A percentile compares a stretch with the other conserved stretches of the same genome.
phyloP scores from a whole-genome alignment of 1,139 yeast species.

The Yarrowia galli region DNA sequence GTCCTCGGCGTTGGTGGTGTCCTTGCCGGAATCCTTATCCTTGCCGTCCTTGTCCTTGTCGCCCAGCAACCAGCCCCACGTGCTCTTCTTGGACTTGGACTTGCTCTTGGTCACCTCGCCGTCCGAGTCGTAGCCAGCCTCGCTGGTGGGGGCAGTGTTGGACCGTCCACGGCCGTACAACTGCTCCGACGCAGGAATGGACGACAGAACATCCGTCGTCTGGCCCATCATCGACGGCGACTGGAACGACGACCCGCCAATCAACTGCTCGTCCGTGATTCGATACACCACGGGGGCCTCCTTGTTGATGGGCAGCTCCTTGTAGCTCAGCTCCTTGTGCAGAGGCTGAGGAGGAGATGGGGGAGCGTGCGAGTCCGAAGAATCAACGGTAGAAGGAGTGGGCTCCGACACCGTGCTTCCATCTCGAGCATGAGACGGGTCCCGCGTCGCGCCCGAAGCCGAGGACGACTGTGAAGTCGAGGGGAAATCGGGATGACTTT shows the following conservation, averaged over 20 bases:
- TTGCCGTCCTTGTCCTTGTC: constrained; percentile 37
- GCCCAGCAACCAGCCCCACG: constrained; percentile 39
- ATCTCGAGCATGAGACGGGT: constrained; percentile 11
- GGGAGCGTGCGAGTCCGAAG: background rate
- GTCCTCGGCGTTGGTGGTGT: background rate
- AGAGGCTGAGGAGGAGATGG: constrained; percentile 28
- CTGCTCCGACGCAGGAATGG: constrained; percentile 23
- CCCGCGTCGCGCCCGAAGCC: no score
- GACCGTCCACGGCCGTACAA: constrained; percentile 13
- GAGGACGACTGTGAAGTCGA: background rate
- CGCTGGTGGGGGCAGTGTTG: constrained; percentile 5
- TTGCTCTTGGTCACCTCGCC: constrained; percentile 19
- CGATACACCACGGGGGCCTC: constrained; percentile 32
- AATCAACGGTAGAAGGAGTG: background rate
- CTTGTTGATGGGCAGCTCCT: constrained; percentile 38
- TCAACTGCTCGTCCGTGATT: constrained; percentile 28
- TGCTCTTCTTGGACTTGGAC: constrained; percentile 32
- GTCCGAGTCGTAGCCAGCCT: constrained; percentile 29
- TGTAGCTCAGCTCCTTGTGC: constrained; percentile 36
- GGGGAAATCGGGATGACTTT: constrained; percentile 25
- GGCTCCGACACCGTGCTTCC: constrained; percentile 15
- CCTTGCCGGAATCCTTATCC: constrained; percentile 15
- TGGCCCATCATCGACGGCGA: constrained; percentile 36
- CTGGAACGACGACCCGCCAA: constrained; percentile 30
- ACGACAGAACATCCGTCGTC: constrained; percentile 28